Evolutionary conservation across 1,284 basidiomycete genomes (phyloP), one percentile per base, ranked within the genome.

Genomic region (Ustilago xerochloae): DNA sequence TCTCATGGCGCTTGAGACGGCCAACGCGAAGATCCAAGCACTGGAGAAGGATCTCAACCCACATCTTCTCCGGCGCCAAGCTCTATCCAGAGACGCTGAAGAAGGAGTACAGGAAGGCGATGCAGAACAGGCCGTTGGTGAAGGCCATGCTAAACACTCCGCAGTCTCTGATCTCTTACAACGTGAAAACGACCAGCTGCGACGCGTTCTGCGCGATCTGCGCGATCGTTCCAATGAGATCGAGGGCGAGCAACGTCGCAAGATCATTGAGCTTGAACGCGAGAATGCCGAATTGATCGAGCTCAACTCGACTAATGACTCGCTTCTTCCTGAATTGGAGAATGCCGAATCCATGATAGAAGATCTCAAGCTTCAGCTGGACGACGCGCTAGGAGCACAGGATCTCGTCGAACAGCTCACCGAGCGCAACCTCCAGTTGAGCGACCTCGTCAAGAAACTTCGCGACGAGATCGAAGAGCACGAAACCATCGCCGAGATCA

Each of bases 391-490:
- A 2, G 93, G 93, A 18, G 94, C 94, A 0, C 95, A 99, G 84
- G 97, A 99, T 71, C 91, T 99, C 88, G 89, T 99, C 6, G 94
- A 97, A 45, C 91, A 94, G 80, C 88, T 99, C 35, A 98, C 96
- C 0, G 97, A 98, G 81, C 90, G 94, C 24, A 99, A 98, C 83
- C 87, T 97, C 22, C 89, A 64, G 58, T 55, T 79, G 32, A 32
- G 81, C 92, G 93, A 96, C 92, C 89, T 93, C 22, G 57, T 98
- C 74, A 96, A 98, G 81, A 93, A 97, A 85, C 94, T 98, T 91
- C 89, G 92, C 6, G 91, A 93, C 57, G 93, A 92, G 0, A 94
- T 98, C 53, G 96, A 98, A 82, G 96, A 99, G 81, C 89, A 97
- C 15, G 96, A 99, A 82, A 90, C 95, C 13, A 89, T 99, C 52